Evolutionary conservation across 169 alveolate species (phyloP).

Genomic region (Plasmodium inui): DNA sequence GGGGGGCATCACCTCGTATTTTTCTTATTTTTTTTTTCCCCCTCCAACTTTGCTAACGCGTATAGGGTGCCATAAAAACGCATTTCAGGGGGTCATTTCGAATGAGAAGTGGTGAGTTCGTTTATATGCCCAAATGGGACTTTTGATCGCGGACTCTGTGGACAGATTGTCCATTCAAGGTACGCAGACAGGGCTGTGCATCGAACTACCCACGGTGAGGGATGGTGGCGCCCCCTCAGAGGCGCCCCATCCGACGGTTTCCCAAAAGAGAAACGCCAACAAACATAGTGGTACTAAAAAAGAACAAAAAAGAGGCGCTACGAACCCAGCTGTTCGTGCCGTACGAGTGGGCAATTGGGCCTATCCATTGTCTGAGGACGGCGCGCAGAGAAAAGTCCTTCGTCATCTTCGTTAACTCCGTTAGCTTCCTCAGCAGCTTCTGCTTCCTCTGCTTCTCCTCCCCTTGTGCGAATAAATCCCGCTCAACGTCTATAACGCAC

Average conservation of each 20-base stretch:
- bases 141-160: background rate
- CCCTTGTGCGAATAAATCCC: background rate
- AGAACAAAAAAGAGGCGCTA: constrained; percentile 7
- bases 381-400: background rate
- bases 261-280: background rate
- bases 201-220: background rate
- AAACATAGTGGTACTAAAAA: constrained; percentile 42
- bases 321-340: background rate
- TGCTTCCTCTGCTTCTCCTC: background rate
- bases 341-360: background rate
- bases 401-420: background rate
- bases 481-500: constrained; percentile 17
- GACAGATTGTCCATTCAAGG: background rate
- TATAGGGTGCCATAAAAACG: background rate
- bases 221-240: background rate
- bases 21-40: no score
- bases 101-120: background rate
- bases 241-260: background rate
- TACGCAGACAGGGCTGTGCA: background rate
- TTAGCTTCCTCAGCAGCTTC: background rate
- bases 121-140: background rate
- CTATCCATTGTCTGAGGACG: background rate
- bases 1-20: background rate
- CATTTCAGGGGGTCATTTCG: background rate
- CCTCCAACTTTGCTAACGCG: background rate